Evolutionary conservation across 768 basidiomycete genomes (phyloP), one percentile per base, ranked within the genome.

Genomic region (Tylopilus felleus): DNA sequence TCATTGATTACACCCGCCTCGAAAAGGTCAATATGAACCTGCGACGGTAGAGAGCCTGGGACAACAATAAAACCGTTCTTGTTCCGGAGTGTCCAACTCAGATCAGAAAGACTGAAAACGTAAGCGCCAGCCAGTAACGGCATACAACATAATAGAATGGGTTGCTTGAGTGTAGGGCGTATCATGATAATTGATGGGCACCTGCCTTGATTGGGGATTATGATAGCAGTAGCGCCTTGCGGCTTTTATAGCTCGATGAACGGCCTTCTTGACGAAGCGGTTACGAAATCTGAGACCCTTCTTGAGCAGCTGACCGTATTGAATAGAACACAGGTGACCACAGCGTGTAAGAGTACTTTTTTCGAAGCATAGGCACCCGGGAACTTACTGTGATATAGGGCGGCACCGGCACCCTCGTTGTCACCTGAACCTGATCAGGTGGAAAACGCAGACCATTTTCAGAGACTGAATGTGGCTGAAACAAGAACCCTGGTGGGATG

Each of bases 31-130:
- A 82, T 68, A 55, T 84, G 81, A 5, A 71, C 77, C 58, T 82
- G 80, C 5, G 80, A 82, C 5, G 80, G 78, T 8, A 82, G 70
- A 5, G 70, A 66, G 19, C 74, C 80, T 6, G 81, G 78, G 21
- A 84, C 71, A n/a, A 73, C 71, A 39, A 83, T 78, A 14, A 78
- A 75, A 13, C 80, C 76, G 55, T 81, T 82, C 61, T 75, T 70
- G 62, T 82, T 82, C 55, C 69, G 73, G 43, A 84, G 68, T 2
- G 80, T 79, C 83, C 81, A 83, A 4, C 71, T 57, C 35, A 83
- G 70, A 16, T 71, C 64, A 16, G 78, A 75, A 27, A 81, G 73
- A 57, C 77, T 74, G 51, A 78, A 77, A 36, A 70, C 62, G 9
- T 61, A 56, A 10, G 64, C 70, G 22, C 17, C 45, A 39, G 27